These are phyloP conservation scores for Macrophomina pseudophaseolina DNA, from an alignment of 2,329 filamentous ascomycete genomes.

Conservation along the genomic window DNA sequence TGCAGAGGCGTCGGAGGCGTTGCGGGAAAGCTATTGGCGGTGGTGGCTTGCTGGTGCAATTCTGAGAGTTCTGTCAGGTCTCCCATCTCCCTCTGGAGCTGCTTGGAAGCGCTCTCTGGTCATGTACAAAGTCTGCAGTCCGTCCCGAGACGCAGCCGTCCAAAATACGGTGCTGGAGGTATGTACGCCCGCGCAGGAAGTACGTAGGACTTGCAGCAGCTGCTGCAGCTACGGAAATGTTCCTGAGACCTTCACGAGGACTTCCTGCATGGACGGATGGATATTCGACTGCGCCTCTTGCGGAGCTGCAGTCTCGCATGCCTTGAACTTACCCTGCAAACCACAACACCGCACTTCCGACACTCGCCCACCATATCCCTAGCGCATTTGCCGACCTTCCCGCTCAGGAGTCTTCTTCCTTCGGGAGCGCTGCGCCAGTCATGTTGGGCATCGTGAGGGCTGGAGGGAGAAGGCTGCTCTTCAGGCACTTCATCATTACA, in stretches of 20 bases:
- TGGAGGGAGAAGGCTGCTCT: background rate
- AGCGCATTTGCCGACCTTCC: slow-evolving; percentile 79
- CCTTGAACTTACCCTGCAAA: slow-evolving; percentile 74
- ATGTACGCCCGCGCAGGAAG: background rate
- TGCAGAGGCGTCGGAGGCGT: slow-evolving; percentile 82
- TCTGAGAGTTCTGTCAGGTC: slow-evolving; percentile 58
- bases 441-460: slow-evolving; percentile 4
- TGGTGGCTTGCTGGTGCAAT: slow-evolving; percentile 86
- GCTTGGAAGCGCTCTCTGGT: background rate
- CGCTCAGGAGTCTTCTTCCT: slow-evolving; percentile 55
- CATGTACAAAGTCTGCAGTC: slow-evolving; percentile 1
- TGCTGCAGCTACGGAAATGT: background rate
- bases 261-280: background rate
- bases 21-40: slow-evolving; percentile 69
- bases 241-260: background rate
- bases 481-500: slow-evolving; percentile 64
- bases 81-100: background rate
- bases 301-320: slow-evolving; percentile 7
- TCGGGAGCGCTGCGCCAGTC: slow-evolving; percentile 9
- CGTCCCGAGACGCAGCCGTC: slow-evolving; percentile 25
- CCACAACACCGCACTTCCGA: slow-evolving; percentile 73
- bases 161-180: slow-evolving; percentile 15
- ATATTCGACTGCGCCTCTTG: background rate
- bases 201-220: background rate
- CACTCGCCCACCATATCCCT: slow-evolving; percentile 86